Evolutionary conservation across 495 filamentous ascomycete species (phyloP).

Genomic region (Podospora sp.): DNA sequence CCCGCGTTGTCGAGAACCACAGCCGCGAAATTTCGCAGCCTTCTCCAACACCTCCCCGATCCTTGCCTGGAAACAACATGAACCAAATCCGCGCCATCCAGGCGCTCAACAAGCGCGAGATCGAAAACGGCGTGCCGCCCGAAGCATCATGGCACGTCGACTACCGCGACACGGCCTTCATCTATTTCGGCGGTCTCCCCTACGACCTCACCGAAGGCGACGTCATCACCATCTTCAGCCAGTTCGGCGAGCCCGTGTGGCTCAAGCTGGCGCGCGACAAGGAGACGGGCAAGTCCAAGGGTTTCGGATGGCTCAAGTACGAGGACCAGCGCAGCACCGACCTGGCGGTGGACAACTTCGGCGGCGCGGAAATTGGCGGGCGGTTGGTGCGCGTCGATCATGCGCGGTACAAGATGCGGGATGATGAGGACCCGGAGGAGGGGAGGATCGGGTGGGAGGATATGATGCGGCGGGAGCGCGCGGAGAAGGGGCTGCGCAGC

Average conservation of each 20-base stretch:
- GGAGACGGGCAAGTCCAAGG: constrained; percentile 90
- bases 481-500: constrained; percentile 41
- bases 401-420: constrained; percentile 82
- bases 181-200: constrained; percentile 93
- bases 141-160: constrained; percentile 96
- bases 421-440: constrained; percentile 79
- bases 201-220: constrained; percentile 95
- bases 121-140: constrained; percentile 78
- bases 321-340: constrained; percentile 97
- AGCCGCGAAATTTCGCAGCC: constrained; percentile 20
- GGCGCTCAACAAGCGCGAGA: constrained; percentile 91
- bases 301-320: constrained; percentile 96
- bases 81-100: constrained; percentile 91
- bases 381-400: constrained; percentile 87
- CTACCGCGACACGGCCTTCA: constrained; percentile 94
- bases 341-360: constrained; percentile 92
- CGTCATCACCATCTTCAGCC: constrained; percentile 94
- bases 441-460: constrained; percentile 50
- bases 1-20: not conserved
- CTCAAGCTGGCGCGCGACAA: constrained; percentile 91
- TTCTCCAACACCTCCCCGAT: not conserved
- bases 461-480: constrained; percentile 44
- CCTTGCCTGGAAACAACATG: constrained; percentile 57
- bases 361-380: constrained; percentile 81
- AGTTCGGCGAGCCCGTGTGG: constrained; percentile 92